A percentile compares a stretch with the other conserved stretches of the same genome.
phyloP scores from a whole-genome alignment of 495 filamentous ascomycete genomes.

The Amniculicola lignicola region DNA sequence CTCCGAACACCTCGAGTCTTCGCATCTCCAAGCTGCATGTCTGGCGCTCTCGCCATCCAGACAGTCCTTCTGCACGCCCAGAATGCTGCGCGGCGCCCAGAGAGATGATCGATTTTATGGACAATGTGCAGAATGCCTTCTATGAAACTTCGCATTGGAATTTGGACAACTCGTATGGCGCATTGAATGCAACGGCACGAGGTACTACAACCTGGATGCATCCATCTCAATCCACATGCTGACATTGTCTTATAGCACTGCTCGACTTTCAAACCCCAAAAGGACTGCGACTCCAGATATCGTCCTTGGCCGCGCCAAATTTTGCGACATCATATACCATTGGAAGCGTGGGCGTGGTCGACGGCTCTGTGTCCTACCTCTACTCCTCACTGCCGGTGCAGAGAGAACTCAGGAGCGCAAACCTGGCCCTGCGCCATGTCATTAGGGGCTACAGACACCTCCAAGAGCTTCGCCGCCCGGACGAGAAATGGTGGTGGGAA shows the following conservation, averaged over 20 bases:
- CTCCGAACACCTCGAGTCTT: background rate
- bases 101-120: slow-evolving; percentile 95
- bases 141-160: slow-evolving; percentile 85
- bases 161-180: slow-evolving; percentile 86
- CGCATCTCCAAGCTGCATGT: background rate
- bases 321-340: slow-evolving; percentile 90
- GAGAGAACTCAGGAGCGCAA: slow-evolving; percentile 52
- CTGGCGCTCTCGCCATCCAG: slow-evolving; percentile 6
- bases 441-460: slow-evolving; percentile 68
- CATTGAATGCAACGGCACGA: slow-evolving; percentile 80
- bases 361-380: slow-evolving; percentile 87
- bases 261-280: slow-evolving; percentile 79
- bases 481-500: slow-evolving; percentile 51
- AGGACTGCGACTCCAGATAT: slow-evolving; percentile 76
- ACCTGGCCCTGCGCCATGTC: slow-evolving; percentile 62
- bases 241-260: slow-evolving; percentile 53
- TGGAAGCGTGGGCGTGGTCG: slow-evolving; percentile 77
- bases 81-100: slow-evolving; percentile 12
- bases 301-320: slow-evolving; percentile 84
- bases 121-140: slow-evolving; percentile 92
- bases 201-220: slow-evolving; percentile 50
- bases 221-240: slow-evolving; percentile 6
- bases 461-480: slow-evolving; percentile 51
- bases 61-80: background rate
- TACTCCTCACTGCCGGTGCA: slow-evolving; percentile 76